Percentiles rank a stretch among this genome's conserved stretches.
phyloP scores from a whole-genome alignment of 495 filamentous ascomycete genomes.

The Penicillium desertorum region DNA sequence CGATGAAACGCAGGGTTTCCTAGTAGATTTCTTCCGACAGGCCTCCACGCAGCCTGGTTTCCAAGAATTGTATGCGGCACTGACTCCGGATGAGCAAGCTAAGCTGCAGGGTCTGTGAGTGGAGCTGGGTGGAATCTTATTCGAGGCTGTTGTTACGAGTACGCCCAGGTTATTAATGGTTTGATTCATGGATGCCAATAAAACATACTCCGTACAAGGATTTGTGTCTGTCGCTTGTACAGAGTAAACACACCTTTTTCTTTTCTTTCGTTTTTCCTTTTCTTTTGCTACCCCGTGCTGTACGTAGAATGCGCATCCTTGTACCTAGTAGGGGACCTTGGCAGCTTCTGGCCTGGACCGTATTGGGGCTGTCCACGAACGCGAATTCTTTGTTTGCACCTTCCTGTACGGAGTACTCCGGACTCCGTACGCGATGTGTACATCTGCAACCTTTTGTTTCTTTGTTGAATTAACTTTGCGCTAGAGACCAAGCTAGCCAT shows the following conservation, averaged over 20 bases:
- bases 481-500: not conserved
- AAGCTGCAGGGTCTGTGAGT: conserved; percentile 56
- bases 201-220: conserved; percentile 4
- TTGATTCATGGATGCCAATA: conserved; percentile 4
- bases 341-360: not conserved
- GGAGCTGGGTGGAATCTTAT: not conserved
- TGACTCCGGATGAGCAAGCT: conserved; percentile 71
- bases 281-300: not conserved
- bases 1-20: conserved; percentile 85
- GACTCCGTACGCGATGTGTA: not conserved
- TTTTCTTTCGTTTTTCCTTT: too few relatives aligned
- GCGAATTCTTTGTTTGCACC: not conserved
- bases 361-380: not conserved
- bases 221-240: not conserved
- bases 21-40: conserved; percentile 77
- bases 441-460: not conserved
- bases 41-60: conserved; percentile 72
- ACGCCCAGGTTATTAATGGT: conserved; percentile 5
- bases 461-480: not conserved
- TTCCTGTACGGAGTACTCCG: not conserved
- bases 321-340: not conserved
- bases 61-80: conserved; percentile 64
- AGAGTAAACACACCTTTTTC: not conserved
- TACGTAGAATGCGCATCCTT: not conserved
- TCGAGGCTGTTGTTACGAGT: not conserved